phyloP scores from a whole-genome alignment of 129 eudicot species.

The Pseudognaphalium luteoalbum region DNA sequence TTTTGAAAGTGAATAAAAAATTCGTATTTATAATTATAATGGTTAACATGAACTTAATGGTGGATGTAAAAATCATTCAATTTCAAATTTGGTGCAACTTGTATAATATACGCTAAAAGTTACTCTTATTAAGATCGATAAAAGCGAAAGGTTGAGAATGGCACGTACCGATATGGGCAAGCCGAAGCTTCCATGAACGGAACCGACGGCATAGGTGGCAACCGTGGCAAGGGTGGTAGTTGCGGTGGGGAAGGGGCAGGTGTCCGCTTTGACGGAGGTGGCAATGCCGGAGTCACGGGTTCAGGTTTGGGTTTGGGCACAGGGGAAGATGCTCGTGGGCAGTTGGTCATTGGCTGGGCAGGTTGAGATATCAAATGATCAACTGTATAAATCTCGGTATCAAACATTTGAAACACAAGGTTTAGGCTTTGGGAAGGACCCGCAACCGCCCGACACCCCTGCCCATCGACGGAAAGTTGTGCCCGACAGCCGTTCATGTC shows the following conservation, averaged over 20 bases:
- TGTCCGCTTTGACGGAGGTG: slow-evolving; percentile 37
- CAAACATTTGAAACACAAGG: slow-evolving; percentile 68
- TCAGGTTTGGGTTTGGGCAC: slow-evolving; percentile 30
- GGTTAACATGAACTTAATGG: too few species aligned
- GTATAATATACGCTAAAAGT: neutral
- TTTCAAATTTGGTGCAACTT: too few species aligned
- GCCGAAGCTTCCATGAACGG: slow-evolving; percentile 82
- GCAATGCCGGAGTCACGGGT: slow-evolving; percentile 27
- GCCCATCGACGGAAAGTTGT: slow-evolving; percentile 53
- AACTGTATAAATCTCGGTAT: slow-evolving; percentile 56
- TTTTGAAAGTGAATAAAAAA: too few species aligned
- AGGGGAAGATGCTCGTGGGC: slow-evolving; percentile 54
- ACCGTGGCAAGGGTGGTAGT: slow-evolving; percentile 42
- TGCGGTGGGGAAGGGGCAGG: slow-evolving; percentile 34
- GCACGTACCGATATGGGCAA: slow-evolving; percentile 68
- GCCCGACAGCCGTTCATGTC: slow-evolving; percentile 56
- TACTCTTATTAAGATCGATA: neutral
- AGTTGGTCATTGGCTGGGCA: slow-evolving; percentile 74
- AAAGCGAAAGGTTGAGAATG: neutral
- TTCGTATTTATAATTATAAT: too few species aligned
- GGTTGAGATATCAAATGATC: slow-evolving; percentile 85
- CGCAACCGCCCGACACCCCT: slow-evolving; percentile 63
- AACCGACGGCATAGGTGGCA: slow-evolving; percentile 58
- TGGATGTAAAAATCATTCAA: too few species aligned
- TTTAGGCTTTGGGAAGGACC: slow-evolving; percentile 61